phyloP scores from a whole-genome alignment of 1,284 basidiomycete species.

The Tausonia pullulans region DNA sequence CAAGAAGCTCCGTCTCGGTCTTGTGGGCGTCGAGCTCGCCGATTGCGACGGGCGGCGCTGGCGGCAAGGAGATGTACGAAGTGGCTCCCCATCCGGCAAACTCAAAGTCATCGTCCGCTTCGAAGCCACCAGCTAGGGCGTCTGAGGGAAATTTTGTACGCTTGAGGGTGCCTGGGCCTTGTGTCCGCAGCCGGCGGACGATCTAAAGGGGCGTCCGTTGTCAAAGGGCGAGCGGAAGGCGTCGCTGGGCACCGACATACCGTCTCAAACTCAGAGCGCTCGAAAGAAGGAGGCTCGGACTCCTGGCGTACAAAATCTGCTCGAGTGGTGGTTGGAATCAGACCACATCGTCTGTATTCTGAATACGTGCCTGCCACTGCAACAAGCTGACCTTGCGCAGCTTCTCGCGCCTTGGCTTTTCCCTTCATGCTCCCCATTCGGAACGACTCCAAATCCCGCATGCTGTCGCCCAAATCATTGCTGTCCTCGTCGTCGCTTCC shows the following conservation, averaged over 20 bases:
- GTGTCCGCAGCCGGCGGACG: constrained; percentile 10
- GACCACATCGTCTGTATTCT: too few species aligned
- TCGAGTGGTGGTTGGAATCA: too few species aligned
- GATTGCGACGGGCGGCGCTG: not conserved
- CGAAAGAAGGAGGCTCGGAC: constrained; percentile 37
- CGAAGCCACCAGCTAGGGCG: not conserved
- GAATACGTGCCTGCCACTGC: too few species aligned
- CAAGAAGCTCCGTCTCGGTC: not conserved
- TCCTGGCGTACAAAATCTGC: constrained; percentile 50
- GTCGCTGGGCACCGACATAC: not conserved
- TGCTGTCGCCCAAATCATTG: too few species aligned
- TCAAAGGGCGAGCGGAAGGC: not conserved
- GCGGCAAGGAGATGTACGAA: constrained; percentile 12
- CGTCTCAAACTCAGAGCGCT: constrained; percentile 16
- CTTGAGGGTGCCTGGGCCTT: constrained; percentile 4
- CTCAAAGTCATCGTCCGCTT: constrained; percentile 14
- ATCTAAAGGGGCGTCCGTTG: constrained; percentile 3
- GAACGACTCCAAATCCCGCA: too few species aligned
- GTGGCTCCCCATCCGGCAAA: constrained; percentile 16
- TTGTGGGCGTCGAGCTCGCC: not conserved
- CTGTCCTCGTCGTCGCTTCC: too few species aligned
- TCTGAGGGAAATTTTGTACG: not conserved
- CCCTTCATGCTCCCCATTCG: too few species aligned
- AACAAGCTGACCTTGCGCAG: too few species aligned
- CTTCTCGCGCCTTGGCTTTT: too few species aligned